These are phyloP conservation scores for Mucor indicus DNA, from an alignment of 371 early-diverging fungal species.

Conservation along the genomic window DNA sequence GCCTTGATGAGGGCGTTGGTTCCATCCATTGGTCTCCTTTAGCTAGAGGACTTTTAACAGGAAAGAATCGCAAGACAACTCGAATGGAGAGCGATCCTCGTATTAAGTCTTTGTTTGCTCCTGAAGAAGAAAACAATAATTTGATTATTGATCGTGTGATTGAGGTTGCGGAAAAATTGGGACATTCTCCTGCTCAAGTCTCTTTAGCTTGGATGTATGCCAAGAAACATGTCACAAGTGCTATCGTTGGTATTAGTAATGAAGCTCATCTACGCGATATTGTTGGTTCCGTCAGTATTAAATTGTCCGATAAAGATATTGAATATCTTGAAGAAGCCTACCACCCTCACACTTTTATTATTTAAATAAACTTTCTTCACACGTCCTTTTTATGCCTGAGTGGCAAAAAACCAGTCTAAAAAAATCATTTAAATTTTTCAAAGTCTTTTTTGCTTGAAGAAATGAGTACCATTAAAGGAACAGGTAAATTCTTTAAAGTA, in stretches of 20 bases:
- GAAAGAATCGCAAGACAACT: constrained; percentile 26
- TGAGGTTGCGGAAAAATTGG: constrained; percentile 41
- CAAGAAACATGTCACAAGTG: constrained; percentile 33
- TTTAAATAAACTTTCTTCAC: too few relatives aligned
- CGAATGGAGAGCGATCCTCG: constrained; percentile 9
- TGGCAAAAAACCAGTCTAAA: too few relatives aligned
- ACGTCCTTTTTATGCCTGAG: too few relatives aligned
- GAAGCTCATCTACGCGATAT: constrained; percentile 31
- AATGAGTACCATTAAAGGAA: constrained; percentile 15
- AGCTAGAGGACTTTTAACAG: constrained; percentile 35
- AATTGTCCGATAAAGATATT: constrained; percentile 39
- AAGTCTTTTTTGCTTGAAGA: too few relatives aligned
- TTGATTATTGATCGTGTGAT: constrained; percentile 32
- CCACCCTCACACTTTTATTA: too few relatives aligned
- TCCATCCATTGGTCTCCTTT: constrained; percentile 55
- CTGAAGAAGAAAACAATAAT: constrained; percentile 6
- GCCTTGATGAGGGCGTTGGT: constrained; percentile 38
- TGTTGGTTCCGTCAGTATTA: constrained; percentile 26
- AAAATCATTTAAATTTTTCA: too few relatives aligned
- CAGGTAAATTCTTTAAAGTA: too few relatives aligned
- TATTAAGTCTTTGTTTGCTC: background rate
- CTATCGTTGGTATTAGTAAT: constrained; percentile 43
- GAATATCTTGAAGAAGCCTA: constrained; percentile 30
- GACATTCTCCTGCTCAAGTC: constrained; percentile 23
- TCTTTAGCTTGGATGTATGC: constrained; percentile 44